Base-by-base conservation (phyloP, 1,284 basidiomycete genomes). In the Peniophora sp. region DNA sequence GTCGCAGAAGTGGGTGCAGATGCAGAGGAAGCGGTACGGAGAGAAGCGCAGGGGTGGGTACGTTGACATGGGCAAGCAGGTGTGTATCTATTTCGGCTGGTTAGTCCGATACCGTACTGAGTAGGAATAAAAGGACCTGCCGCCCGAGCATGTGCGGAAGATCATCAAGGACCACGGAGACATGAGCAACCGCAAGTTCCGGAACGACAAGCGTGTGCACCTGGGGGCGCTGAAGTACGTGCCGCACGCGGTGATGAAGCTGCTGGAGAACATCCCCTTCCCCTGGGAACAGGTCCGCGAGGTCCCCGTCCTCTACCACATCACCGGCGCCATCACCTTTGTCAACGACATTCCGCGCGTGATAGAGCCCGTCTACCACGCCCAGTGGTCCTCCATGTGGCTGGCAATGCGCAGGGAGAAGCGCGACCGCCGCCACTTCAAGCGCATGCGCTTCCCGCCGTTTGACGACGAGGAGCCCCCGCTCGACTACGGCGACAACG, bases 381-480 rank as follows among this genome's bases (percentile, higher is more conserved):
- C 97, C 0, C 97, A 99, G 64, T 99, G 97, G 97, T 95, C 93
- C 61, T 91, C 92, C 3, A 99, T 99, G 97, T 99, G 97, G 97
- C 77, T 99, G 36, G 96, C 97, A 19, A 99, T 99, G 97, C 81
- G 97, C 58, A 77, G 97, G 59, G 97, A 99, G 73, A 99, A 99
- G 77, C 85, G 97, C 53, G 97, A 99, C 68, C 90, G 97, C 64
- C 78, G 97, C 50, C 97, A 99, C 68, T 99, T 99, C 75, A 99
- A 99, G 75, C 92, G 97, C 49, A 99, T 99, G 95, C 86, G 97
- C n/a, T 99, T 99, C 74, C 97, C 97, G 35, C 97, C 97, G 0
- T 99, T 99, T 63, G 97, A 99, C 62, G 97, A 99, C 63, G 97
- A 99, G 71, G 97, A 99, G 65, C 97, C 94, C 12, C 94, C 95